These are phyloP conservation scores for Veloboletus limbatus DNA, from an alignment of 1,284 basidiomycete species.

Conservation along the genomic window DNA sequence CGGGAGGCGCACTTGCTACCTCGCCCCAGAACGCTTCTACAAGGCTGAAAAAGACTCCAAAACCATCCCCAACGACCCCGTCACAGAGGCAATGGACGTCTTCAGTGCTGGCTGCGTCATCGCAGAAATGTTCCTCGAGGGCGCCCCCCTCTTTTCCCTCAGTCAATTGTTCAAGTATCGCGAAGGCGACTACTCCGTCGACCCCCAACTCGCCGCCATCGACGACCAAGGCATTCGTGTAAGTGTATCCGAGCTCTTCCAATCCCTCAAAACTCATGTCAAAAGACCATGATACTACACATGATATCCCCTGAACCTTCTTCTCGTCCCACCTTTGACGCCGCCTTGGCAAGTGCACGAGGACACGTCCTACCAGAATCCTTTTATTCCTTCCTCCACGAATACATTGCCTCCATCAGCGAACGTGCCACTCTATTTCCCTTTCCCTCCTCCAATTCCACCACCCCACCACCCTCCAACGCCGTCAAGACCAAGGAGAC, in stretches of 20 bases:
- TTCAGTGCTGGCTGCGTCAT: conserved; percentile 96
- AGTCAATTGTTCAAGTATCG: conserved; percentile 96
- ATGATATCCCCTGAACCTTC: conserved; percentile 87
- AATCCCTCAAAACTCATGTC: conserved; percentile 8
- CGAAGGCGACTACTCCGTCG: conserved; percentile 79
- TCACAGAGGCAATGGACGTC: conserved; percentile 97
- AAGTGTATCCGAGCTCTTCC: conserved; percentile 21
- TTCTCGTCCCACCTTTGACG: conserved; percentile 80
- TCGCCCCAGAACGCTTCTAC: conserved; percentile 97
- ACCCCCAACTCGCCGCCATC: conserved; percentile 71
- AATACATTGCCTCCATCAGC: conserved; percentile 81
- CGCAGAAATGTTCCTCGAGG: conserved; percentile 95
- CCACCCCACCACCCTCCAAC: conserved; percentile 13
- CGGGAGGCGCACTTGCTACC: conserved; percentile 89
- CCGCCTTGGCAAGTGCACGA: conserved; percentile 74
- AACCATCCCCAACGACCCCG: conserved; percentile 59
- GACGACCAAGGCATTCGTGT: conserved; percentile 83
- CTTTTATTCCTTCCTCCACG: conserved; percentile 93
- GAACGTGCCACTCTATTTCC: conserved; percentile 54
- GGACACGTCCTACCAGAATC: conserved; percentile 85
- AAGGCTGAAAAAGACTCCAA: conserved; percentile 68
- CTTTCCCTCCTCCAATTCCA: conserved; percentile 39
- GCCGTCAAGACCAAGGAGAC: conserved; percentile 29
- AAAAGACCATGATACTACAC: conserved; percentile 77
- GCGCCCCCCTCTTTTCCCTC: conserved; percentile 89